phyloP scores from a whole-genome alignment of 129 eudicot genomes.

The Chrysanthemum seticuspe region DNA sequence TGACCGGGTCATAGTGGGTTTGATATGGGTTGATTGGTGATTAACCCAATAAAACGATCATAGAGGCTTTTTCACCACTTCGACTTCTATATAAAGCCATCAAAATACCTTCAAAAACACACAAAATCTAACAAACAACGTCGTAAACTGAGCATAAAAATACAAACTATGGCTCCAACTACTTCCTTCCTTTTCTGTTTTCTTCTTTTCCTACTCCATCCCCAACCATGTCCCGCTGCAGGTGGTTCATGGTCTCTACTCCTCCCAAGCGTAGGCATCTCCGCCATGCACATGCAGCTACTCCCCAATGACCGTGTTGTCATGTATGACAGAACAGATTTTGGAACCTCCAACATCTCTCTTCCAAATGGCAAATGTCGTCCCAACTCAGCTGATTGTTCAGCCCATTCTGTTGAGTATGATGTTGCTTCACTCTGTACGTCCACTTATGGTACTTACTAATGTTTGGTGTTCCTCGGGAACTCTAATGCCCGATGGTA shows the following conservation, averaged over 20 bases:
- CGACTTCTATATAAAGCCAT: background rate
- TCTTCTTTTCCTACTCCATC: background rate
- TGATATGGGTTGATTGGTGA: no score
- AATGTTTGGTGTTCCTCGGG: conserved; percentile 7
- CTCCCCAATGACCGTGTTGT: background rate
- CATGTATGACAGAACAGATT: background rate
- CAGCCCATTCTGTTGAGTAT: background rate
- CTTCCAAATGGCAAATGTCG: background rate
- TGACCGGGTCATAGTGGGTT: no score
- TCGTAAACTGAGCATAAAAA: background rate
- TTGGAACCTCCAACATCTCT: background rate
- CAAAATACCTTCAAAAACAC: background rate
- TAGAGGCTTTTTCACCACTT: background rate
- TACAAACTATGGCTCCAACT: background rate
- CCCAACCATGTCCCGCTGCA: conserved; percentile 10
- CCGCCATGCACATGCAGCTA: conserved; percentile 1
- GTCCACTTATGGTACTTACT: conserved; percentile 3
- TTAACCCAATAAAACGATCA: no score
- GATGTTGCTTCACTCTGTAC: background rate
- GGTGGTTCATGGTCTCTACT: conserved; percentile 19
- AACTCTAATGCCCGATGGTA: background rate
- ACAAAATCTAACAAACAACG: background rate
- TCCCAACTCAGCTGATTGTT: background rate
- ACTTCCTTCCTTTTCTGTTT: background rate
- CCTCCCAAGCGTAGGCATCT: background rate